Evolutionary conservation across 192 early-diverging fungal species (phyloP).

Genomic region (Backusella tarrabulga): DNA sequence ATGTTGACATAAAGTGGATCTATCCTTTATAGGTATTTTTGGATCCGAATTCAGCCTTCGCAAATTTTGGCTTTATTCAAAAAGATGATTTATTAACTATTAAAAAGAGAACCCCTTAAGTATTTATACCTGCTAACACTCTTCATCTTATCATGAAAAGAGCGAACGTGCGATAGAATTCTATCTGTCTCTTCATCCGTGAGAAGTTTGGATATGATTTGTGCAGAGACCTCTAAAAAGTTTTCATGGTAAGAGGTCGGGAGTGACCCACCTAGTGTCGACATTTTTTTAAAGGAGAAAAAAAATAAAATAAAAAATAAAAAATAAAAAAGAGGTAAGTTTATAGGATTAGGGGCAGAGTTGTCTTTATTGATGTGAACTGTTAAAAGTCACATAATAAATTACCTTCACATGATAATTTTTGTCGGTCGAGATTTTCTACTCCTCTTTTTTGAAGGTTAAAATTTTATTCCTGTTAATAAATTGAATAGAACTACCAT

Average conservation of each 20-base stretch:
- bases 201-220: constrained; percentile 57
- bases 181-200: constrained; percentile 67
- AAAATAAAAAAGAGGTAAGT: background rate
- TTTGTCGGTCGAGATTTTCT: background rate
- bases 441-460: background rate
- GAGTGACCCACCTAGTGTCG: background rate
- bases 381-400: constrained; percentile 1
- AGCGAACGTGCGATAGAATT: constrained; percentile 51
- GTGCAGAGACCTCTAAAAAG: constrained; percentile 62
- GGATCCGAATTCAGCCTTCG: constrained; percentile 38
- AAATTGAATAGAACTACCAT: too few species aligned
- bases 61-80: constrained; percentile 41
- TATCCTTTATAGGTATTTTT: constrained; percentile 20
- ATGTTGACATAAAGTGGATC: constrained; percentile 52
- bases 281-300: background rate
- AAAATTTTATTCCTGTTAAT: too few species aligned
- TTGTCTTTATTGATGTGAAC: background rate
- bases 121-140: constrained; percentile 50
- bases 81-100: background rate
- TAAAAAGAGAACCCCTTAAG: background rate
- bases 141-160: constrained; percentile 61
- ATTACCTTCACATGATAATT: background rate
- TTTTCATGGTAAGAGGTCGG: constrained; percentile 49
- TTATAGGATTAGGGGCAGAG: background rate
- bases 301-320: background rate